Evolutionary conservation across 768 basidiomycete species (phyloP), one percentile per base, ranked within the genome.

Genomic region (Sarcodon aspratus): DNA sequence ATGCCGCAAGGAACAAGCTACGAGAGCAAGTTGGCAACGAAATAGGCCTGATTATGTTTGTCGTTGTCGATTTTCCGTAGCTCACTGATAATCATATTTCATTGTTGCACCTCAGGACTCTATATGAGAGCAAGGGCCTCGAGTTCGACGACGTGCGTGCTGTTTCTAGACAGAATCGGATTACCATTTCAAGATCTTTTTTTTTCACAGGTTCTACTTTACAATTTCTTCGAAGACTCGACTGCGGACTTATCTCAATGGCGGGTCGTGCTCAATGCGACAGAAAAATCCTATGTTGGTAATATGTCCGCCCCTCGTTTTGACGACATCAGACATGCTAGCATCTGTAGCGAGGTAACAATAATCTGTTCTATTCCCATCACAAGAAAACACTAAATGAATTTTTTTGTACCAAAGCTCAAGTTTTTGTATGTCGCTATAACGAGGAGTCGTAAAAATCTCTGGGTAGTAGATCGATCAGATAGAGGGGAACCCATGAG

Each of bases 191-290:
- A 38, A 7, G 37, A 45, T 42, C 27, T 17, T 33, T 46, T 33
- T 46, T 12, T 17, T 3, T 9, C 15, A 35, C 49, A 85, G 83
- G 83, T 88, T 4, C 66, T 88, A 3, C 56, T 88, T 9, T 86
- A 80, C 55, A 79, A 88, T 52, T 86, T 86, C 61, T 88, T 88
- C 54, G 71, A 76, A 21, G 80, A 83, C 53, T 87, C 85, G 0
- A 54, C 57, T 0, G 61, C 74, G 2, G 71, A 71, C 36, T 49
- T 59, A 1, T 61, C 74, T 0, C 78, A 78, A 44, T 86, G 84
- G 84, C 67, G 79, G 8, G 66, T 82, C 1, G 63, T 84, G 4
- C 57, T 80, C 4, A 75, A 76, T 45, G 66, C 60, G 1, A 47
- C 70, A 0, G 59, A 66, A 33, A 57, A 61, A n/a, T 46, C 52